Evolutionary conservation across 2,329 filamentous ascomycete genomes (phyloP), one percentile per base, ranked within the genome.

Genomic region (Talaromyces piceae): DNA sequence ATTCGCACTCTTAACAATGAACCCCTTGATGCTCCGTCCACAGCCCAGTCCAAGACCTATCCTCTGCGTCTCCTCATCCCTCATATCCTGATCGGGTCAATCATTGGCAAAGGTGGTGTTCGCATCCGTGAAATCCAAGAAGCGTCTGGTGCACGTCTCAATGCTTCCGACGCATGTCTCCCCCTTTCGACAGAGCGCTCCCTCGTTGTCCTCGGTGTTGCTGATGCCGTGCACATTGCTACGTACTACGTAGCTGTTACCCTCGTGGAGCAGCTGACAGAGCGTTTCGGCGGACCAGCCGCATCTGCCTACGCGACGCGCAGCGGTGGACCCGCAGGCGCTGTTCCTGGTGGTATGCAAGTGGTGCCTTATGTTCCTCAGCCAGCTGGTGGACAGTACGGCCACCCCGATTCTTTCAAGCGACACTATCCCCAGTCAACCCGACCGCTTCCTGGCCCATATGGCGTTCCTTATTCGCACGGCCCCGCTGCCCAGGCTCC

Each of bases 211-310:
- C 89, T 97, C 72, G 93, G 93, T 68, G 93, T 98, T 53, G 93
- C 93, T 49, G 93, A 98, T 74, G 91, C 93, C 53, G 91, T 98
- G 45, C 93, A 98, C 73, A 98, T 98, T 70, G 93, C 93, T 45
- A 95, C 93, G 31, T 98, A 97, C 76, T 98, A 98, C 65, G 91
- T 98, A 57, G 91, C 91, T 51, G 95, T 91, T 71, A 98, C 93
- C n/a, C 81, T 98, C 23, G 86, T 95, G 45, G 93, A 98, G 76
- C 93, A 98, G 73, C 79, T 98, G 54, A 96, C 93, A 49, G 93
- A 98, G 69, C 85, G 93, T 39, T 98, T 97, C 61, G 91, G 93
- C 49, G 93, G 93, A 5, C 91, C 93, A 18, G 90, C 90, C 52
- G 91, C 93, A 46, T 98, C 93, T n/a, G 91, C 93, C 26, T 98